Evolutionary conservation across 179 eudicot species (phyloP), one percentile per base, ranked within the genome.

Genomic region (Actinidia polygama): DNA sequence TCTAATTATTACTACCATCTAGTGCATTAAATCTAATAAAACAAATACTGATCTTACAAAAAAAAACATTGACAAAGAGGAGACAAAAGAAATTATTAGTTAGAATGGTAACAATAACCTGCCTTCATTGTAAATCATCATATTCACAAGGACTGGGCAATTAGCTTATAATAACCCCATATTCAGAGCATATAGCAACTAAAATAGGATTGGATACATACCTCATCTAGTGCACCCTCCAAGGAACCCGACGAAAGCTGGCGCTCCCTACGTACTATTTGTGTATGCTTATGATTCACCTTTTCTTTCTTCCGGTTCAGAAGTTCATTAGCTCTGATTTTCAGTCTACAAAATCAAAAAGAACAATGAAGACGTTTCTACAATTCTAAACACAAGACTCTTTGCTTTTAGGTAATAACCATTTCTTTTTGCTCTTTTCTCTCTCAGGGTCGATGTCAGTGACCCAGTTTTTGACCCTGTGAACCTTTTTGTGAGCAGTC

Each of bases 361-460:
- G 58, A 53, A 71, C 49, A 73, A 58, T 70, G 82, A 51, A 84
- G 47, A 72, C 36, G 46, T 70, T 51, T 62, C 70, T 54, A 54
- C 81, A 57, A 12, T 73, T 18, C 73, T 79, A 67, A 66, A 73
- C 76, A 77, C 14, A 47, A 76, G 67, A 62, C 51, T 21, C 69
- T 74, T 55, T n/a, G 49, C 61, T 10, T 73, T 63, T 57, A 49
- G 36, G 36, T 26, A 26, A 55, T 55, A 89, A 95, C 98, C 94
- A 81, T 94, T 83, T 94, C 98, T 77, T 90, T 97, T 80, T 91
- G 97, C 81, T 97, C 99, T 97, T 97, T 87, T 97, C 99, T 89
- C 90, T 97, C 92, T 97, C 99, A 71, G 99, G 99, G 82, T 97
- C 99, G 71, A 95, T 95, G 86, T 95, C 98, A 64, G 99, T 95